These are phyloP conservation scores for Cruciata laevipes DNA, from an alignment of 257 asterid genomes.

Conservation along the genomic window DNA sequence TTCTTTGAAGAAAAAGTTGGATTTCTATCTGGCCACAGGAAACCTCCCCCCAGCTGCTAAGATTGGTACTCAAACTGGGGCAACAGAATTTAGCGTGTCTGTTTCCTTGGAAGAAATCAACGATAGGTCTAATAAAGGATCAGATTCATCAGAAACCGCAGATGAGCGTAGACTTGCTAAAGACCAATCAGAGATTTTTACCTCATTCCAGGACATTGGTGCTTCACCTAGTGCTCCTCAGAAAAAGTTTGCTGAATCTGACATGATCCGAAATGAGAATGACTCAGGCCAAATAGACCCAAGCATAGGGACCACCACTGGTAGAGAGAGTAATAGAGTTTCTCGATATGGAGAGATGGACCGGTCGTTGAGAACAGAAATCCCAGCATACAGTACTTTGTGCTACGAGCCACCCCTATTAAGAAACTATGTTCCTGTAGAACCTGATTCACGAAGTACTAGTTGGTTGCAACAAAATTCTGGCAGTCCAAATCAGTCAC, in stretches of 20 bases:
- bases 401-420: constrained; percentile 66
- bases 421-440: constrained; percentile 29
- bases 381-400: constrained; percentile 46
- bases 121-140: constrained; percentile 31
- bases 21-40: constrained; percentile 81
- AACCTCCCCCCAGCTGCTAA: constrained; percentile 71
- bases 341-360: constrained; percentile 34
- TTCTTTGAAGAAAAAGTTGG: constrained; percentile 88
- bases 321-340: constrained; percentile 17
- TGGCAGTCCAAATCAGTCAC: constrained; percentile 38
- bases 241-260: constrained; percentile 31
- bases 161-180: constrained; percentile 35
- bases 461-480: constrained; percentile 35
- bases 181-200: constrained; percentile 29
- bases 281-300: constrained; percentile 35
- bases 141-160: constrained; percentile 38
- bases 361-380: constrained; percentile 27
- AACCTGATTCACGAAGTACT: constrained; percentile 32
- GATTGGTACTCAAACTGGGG: constrained; percentile 34
- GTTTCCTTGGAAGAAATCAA: constrained; percentile 30
- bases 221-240: constrained; percentile 24
- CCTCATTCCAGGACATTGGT: constrained; percentile 24
- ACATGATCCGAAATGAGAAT: constrained; percentile 25
- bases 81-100: constrained; percentile 29
- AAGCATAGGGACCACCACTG: constrained; percentile 25